Evolutionary conservation across 768 basidiomycete genomes (phyloP), one percentile per base, ranked within the genome.

Genomic region (Gyrodon lividus): DNA sequence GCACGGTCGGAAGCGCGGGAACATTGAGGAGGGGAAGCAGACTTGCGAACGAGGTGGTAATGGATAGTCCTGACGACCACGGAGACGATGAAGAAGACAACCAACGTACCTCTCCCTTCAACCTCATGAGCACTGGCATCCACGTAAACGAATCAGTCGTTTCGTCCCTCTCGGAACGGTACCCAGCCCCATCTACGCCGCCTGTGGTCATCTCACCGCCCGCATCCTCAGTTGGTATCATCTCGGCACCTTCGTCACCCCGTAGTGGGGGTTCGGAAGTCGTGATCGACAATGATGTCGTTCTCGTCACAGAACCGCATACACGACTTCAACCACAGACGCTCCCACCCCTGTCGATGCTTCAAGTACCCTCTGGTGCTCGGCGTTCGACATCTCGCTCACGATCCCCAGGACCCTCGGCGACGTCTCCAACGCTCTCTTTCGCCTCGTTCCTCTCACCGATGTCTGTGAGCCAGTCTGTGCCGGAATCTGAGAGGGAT

Each of bases 131-230:
- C 22, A 5, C 28, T 28, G 2, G 42, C 37, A 33, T 26, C 9
- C 10, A 8, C 5, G 39, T 22, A 17, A 50, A 53, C 2, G 52
- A 0, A 14, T 60, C 59, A 1, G 7, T 54, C 26, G 33, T 68
- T n/a, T 58, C 59, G 2, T 68, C 67, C 16, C 59, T 68, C 7
- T 68, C 67, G 6, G 64, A 68, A 35, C 62, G 67, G 13, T 68
- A 68, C 45, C 68, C 67, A 13, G 62, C 59, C 7, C 59, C 68
- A 12, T 57, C 55, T 5, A 60, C 68, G 1, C 62, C 68, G 0
- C 67, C 68, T 3, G 55, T 70, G 1, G n/a, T 68, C 5, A 22
- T 65, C 14, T 69, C 67, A 17, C 59, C 64, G 0, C 57, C 67
- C 17, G 26, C 40, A 4, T 67, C 62, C 6, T 67, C 66, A 2